Conservation (phyloP, 2,329 filamentous ascomycete species). For the Cladosporium sp. region DNA sequence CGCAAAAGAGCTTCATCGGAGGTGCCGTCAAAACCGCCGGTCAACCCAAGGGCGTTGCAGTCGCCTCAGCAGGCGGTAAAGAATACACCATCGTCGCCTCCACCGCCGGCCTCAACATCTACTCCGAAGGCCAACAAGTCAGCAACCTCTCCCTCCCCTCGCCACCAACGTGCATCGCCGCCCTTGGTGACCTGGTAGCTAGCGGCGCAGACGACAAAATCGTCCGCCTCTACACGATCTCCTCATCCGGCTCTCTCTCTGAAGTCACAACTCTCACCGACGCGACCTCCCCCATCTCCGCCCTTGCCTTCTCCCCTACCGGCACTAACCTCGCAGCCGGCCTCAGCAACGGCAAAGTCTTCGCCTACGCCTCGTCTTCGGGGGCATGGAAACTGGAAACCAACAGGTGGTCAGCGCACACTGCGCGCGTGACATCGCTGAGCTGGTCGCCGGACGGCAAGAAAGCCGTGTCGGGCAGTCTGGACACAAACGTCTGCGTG, state of each 20-base stretch:
- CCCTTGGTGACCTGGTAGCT: slow-evolving; percentile 62
- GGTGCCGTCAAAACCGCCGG: slow-evolving; percentile 63
- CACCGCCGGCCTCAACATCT: slow-evolving; percentile 55
- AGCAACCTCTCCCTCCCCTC: slow-evolving; percentile 52
- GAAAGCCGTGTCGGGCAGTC: slow-evolving; percentile 74
- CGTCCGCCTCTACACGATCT: slow-evolving; percentile 68
- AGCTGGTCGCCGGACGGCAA: slow-evolving; percentile 75
- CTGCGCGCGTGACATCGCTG: slow-evolving; percentile 62
- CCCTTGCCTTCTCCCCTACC: slow-evolving; percentile 75
- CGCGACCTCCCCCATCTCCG: slow-evolving; percentile 68
- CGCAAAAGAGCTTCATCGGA: slow-evolving; percentile 71
- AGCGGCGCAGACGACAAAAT: slow-evolving; percentile 72
- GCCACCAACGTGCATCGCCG: slow-evolving; percentile 64
- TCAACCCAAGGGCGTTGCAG: slow-evolving; percentile 73
- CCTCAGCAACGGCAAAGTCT: slow-evolving; percentile 79
- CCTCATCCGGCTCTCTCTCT: slow-evolving; percentile 48
- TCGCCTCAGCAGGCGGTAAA: slow-evolving; percentile 53
- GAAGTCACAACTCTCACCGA: slow-evolving; percentile 56
- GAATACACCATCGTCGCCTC: slow-evolving; percentile 50
- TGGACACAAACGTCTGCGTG: slow-evolving; percentile 89
- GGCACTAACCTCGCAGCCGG: slow-evolving; percentile 78
- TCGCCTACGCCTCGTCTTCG: slow-evolving; percentile 59
- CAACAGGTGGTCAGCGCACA: slow-evolving; percentile 72
- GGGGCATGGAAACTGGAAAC: slow-evolving; percentile 67
- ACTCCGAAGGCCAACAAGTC: slow-evolving; percentile 50